phyloP scores from a whole-genome alignment of 192 early-diverging fungal species.

The Globomyces pollinis-pini region DNA sequence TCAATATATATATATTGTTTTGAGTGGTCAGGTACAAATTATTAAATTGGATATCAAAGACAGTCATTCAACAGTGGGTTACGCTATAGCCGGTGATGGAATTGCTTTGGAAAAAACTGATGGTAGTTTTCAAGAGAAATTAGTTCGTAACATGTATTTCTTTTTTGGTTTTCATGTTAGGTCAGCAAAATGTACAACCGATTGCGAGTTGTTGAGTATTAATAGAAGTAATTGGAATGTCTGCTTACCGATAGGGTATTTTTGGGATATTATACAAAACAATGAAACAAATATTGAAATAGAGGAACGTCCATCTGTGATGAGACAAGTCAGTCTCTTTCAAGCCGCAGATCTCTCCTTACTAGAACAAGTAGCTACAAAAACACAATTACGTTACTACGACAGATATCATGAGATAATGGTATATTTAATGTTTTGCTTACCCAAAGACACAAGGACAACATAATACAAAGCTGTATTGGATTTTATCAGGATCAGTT shows the following conservation, averaged over 20 bases:
- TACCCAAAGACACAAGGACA: not conserved
- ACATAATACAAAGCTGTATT: not conserved
- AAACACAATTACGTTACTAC: not conserved
- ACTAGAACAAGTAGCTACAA: not conserved
- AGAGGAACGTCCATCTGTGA: not conserved
- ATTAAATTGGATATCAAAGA: no score
- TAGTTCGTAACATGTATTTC: not conserved
- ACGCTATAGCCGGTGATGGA: not conserved
- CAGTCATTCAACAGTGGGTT: not conserved
- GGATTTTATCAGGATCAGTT: slow-evolving; percentile 3
- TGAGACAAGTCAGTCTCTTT: not conserved
- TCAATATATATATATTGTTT: not conserved
- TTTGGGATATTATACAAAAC: not conserved
- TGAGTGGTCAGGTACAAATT: not conserved
- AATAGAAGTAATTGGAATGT: slow-evolving; percentile 3
- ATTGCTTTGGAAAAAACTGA: not conserved
- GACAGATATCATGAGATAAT: not conserved
- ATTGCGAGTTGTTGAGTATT: not conserved
- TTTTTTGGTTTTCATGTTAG: no score
- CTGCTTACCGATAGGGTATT: not conserved
- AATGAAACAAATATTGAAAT: not conserved
- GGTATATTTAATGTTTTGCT: not conserved
- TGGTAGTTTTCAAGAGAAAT: not conserved
- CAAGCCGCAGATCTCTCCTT: not conserved
- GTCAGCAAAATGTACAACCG: no score